A percentile compares a stretch with the other conserved stretches of the same genome.
Conservation (phyloP, 2,329 filamentous ascomycete genomes). For the Aphanocladium album region DNA sequence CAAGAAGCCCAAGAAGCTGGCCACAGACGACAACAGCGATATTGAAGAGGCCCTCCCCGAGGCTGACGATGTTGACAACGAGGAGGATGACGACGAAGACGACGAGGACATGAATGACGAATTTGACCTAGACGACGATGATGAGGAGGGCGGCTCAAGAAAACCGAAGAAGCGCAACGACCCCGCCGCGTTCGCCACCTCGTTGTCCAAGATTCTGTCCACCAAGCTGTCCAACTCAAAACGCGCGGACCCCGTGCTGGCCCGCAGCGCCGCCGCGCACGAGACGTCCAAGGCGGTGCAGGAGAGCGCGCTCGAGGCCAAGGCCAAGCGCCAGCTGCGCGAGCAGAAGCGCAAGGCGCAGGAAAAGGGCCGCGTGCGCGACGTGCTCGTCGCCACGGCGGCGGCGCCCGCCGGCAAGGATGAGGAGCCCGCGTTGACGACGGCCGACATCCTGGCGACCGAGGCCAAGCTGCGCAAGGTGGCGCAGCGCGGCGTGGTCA, state of each 20-base stretch:
- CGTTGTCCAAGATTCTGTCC: slow-evolving; percentile 85
- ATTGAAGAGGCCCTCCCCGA: slow-evolving; percentile 22
- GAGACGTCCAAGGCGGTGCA: slow-evolving; percentile 67
- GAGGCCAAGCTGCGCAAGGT: slow-evolving; percentile 81
- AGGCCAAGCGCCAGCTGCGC: slow-evolving; percentile 72
- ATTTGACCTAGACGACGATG: slow-evolving; percentile 25
- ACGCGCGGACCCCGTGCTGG: slow-evolving; percentile 84
- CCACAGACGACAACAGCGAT: slow-evolving; percentile 31
- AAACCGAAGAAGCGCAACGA: slow-evolving; percentile 79
- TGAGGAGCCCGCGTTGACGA: slow-evolving; percentile 36
- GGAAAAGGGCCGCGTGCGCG: slow-evolving; percentile 83
- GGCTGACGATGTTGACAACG: slow-evolving; percentile 22
- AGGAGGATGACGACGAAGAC: slow-evolving; percentile 28
- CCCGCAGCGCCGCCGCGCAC: slow-evolving; percentile 70
- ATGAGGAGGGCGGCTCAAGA: slow-evolving; percentile 35
- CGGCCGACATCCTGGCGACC: slow-evolving; percentile 56
- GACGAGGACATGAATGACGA: slow-evolving; percentile 33
- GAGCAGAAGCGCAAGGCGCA: slow-evolving; percentile 73
- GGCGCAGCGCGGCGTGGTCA: slow-evolving; percentile 88
- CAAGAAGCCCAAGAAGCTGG: slow-evolving; percentile 24
- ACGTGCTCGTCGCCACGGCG: slow-evolving; percentile 67
- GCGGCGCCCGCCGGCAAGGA: slow-evolving; percentile 41
- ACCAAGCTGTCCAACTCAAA: slow-evolving; percentile 81
- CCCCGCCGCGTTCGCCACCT: slow-evolving; percentile 83
- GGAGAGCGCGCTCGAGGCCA: slow-evolving; percentile 74